A percentile compares a stretch with the other conserved stretches of the same genome.
Conservation (phyloP, 345 rosid genomes). For the Luvunga scandens region DNA sequence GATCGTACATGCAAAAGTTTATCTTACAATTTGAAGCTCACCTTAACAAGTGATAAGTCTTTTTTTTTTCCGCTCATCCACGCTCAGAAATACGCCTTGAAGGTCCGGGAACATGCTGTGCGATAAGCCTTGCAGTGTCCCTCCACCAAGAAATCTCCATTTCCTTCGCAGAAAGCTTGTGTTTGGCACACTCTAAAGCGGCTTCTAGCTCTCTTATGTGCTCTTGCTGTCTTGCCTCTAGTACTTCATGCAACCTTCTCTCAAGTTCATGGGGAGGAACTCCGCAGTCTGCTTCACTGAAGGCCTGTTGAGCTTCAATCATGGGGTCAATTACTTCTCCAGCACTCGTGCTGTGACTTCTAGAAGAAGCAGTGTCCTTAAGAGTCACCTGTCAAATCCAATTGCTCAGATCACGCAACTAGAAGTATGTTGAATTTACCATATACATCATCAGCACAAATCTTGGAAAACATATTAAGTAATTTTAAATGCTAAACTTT, state of each 20-base stretch:
- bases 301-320: constrained; percentile 18
- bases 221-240: constrained; percentile 64
- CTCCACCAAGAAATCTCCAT: constrained; percentile 76
- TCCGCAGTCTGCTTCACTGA: constrained; percentile 27
- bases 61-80: not conserved
- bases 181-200: constrained; percentile 39
- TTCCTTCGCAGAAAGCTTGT: constrained; percentile 56
- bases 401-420: not conserved
- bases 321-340: constrained; percentile 39
- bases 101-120: constrained; percentile 40
- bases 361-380: constrained; percentile 15
- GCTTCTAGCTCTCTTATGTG: constrained; percentile 63
- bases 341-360: constrained; percentile 19
- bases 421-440: not conserved
- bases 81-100: constrained; percentile 14
- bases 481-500: not conserved
- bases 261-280: constrained; percentile 66
- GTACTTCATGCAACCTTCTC: constrained; percentile 60
- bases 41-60: not conserved
- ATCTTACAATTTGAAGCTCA: constrained; percentile 13
- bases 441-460: not conserved
- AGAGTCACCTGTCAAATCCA: constrained; percentile 23
- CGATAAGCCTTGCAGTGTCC: constrained; percentile 53
- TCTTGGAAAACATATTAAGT: not conserved
- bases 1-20: not conserved